Evolutionary conservation across 2,329 filamentous ascomycete genomes (phyloP).

Genomic region (Lasiodiplodia citricola): DNA sequence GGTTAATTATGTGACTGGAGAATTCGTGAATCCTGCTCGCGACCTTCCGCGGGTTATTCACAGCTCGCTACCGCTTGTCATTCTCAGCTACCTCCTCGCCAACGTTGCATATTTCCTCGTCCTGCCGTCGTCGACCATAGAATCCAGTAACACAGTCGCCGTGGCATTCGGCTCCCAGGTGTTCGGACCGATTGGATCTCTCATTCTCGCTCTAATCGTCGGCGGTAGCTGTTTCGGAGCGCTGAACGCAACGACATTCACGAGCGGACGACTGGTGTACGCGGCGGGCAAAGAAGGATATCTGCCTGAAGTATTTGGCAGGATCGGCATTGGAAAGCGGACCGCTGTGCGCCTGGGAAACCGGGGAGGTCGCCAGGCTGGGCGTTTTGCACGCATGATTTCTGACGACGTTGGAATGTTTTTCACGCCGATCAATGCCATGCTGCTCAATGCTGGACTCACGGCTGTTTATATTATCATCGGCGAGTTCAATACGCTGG

Average conservation of each 20-base stretch:
- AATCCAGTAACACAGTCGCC: slow-evolving; percentile 91
- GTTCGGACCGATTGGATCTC: slow-evolving; percentile 80
- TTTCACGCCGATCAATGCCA: slow-evolving; percentile 92
- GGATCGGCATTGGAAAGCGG: slow-evolving; percentile 70
- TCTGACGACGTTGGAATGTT: slow-evolving; percentile 79
- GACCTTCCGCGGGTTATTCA: slow-evolving; percentile 95
- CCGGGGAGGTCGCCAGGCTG: not conserved
- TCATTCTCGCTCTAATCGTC: slow-evolving; percentile 87
- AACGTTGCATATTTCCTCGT: slow-evolving; percentile 96
- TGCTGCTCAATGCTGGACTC: slow-evolving; percentile 77
- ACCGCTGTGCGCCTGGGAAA: slow-evolving; percentile 40
- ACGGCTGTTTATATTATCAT: slow-evolving; percentile 80
- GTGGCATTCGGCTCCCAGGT: slow-evolving; percentile 91
- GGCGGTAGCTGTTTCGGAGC: slow-evolving; percentile 92
- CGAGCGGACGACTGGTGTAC: slow-evolving; percentile 88
- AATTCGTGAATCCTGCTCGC: slow-evolving; percentile 88
- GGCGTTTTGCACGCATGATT: slow-evolving; percentile 12
- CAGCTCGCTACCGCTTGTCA: slow-evolving; percentile 93
- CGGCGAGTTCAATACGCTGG: slow-evolving; percentile 87
- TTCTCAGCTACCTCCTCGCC: slow-evolving; percentile 85
- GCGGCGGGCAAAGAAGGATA: slow-evolving; percentile 95
- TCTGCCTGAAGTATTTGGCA: slow-evolving; percentile 81
- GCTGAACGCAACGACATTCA: slow-evolving; percentile 93
- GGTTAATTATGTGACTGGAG: slow-evolving; percentile 97
- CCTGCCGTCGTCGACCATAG: slow-evolving; percentile 78